Evolutionary conservation across 306 rosid species (phyloP), one percentile per base, ranked within the genome.

Genomic region (Vicia faba): DNA sequence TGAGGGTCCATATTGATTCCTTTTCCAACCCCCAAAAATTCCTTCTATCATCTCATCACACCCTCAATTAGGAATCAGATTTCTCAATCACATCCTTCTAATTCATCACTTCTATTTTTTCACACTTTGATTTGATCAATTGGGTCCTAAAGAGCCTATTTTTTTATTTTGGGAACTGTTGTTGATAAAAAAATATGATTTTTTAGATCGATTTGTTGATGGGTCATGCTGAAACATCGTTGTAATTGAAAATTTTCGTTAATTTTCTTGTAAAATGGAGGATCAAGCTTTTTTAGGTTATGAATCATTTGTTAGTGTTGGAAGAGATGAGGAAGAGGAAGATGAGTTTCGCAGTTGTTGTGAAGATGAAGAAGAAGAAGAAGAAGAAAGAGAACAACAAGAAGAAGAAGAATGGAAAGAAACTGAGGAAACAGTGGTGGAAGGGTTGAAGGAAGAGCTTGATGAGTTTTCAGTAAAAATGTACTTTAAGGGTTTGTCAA

Each of bases 331-430:
- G 25, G 98, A 89, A 40, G 65, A 60, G 16, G 96, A 92, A 12
- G 98, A 92, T 53, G 98, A 92, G 72, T 92, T 92, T 74, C 75
- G 96, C 51, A 92, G 98, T 78, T 92, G 98, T 45, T 89, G 91
- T 14, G 96, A 78, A 75, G 95, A 76, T 40, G 80, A 50, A 10
- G 48, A 61, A 5, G 50, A 61, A n/a, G n/a, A n/a, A 15, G 9
- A 11, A 33, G 29, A 36, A 28, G 2, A 51, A 49, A 1, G 3
- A 26, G 91, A 73, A 71, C 88, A 68, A 33, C 54, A 33, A 46
- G 68, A 85, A 16, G 89, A 83, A 8, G 95, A 76, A 54, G 74
- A 79, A 43, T 87, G 86, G 95, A 84, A 82, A 71, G 96, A 92
- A 39, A 77, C 72, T 11, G 91, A 89, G 35, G 89, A 86, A 46